Conservation (phyloP, 768 basidiomycete species). For the Tricholoma furcatifolium region DNA sequence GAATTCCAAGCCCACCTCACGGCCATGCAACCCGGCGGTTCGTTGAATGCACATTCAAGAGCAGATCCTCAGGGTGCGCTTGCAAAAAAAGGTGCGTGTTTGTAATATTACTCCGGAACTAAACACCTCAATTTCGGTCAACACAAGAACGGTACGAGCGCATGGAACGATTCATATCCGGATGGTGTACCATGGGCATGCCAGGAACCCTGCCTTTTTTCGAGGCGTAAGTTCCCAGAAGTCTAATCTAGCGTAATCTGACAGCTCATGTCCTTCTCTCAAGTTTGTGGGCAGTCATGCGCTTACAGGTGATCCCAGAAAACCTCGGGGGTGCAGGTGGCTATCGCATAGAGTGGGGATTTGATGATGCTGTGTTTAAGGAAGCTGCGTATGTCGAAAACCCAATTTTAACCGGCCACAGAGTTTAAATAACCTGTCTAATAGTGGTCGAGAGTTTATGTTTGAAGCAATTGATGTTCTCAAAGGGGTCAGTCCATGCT, state of each 20-base stretch:
- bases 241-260: slow-evolving; percentile 3
- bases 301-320: slow-evolving; percentile 78
- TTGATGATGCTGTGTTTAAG: slow-evolving; percentile 93
- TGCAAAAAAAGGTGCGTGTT: slow-evolving; percentile 62
- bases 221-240: slow-evolving; percentile 42
- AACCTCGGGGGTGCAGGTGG: slow-evolving; percentile 78
- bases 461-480: slow-evolving; percentile 85
- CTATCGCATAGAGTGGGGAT: slow-evolving; percentile 79
- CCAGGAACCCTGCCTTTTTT: slow-evolving; percentile 92
- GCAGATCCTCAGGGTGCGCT: slow-evolving; percentile 57
- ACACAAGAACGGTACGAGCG: slow-evolving; percentile 66
- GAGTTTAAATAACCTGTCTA: slow-evolving; percentile 19
- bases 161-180: slow-evolving; percentile 70
- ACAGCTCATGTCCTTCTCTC: slow-evolving; percentile 17
- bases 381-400: slow-evolving; percentile 81
- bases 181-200: slow-evolving; percentile 85
- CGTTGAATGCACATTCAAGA: slow-evolving; percentile 72
- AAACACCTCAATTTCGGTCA: background rate
- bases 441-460: slow-evolving; percentile 93
- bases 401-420: slow-evolving; percentile 13
- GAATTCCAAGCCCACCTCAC: slow-evolving; percentile 85
- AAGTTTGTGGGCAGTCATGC: slow-evolving; percentile 74
- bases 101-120: background rate
- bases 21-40: slow-evolving; percentile 77
- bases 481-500: slow-evolving; percentile 72